Evolutionary conservation across 768 basidiomycete genomes (phyloP).

Genomic region (Aureoboletus auriporus): DNA sequence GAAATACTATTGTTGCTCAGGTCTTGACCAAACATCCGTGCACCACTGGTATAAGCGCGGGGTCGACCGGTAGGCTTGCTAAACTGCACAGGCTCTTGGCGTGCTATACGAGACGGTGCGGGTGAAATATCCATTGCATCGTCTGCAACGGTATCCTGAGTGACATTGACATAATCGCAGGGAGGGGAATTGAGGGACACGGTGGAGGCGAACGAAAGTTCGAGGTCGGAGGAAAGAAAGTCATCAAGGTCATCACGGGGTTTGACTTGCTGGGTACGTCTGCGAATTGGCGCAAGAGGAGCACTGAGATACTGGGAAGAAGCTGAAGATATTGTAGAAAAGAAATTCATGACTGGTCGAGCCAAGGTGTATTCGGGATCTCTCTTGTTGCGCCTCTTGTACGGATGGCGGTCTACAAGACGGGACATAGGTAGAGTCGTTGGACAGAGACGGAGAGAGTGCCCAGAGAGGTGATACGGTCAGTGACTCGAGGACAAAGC

Average conservation of each 20-base stretch:
- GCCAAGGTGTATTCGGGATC: slow-evolving; percentile 24
- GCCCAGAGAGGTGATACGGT: not conserved
- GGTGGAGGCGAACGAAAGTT: slow-evolving; percentile 78
- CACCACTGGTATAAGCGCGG: slow-evolving; percentile 61
- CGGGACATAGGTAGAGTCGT: slow-evolving; percentile 31
- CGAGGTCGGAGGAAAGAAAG: slow-evolving; percentile 71
- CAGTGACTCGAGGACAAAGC: slow-evolving; percentile 10
- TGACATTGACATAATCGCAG: slow-evolving; percentile 40
- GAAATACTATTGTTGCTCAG: slow-evolving; percentile 52
- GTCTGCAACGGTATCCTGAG: slow-evolving; percentile 46
- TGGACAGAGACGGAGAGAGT: not conserved
- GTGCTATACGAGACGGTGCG: slow-evolving; percentile 36
- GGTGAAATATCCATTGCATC: slow-evolving; percentile 86
- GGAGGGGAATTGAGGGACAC: slow-evolving; percentile 77
- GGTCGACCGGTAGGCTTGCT: slow-evolving; percentile 42
- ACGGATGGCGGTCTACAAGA: slow-evolving; percentile 37
- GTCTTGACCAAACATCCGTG: slow-evolving; percentile 71
- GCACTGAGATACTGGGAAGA: slow-evolving; percentile 42
- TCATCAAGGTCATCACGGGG: slow-evolving; percentile 56
- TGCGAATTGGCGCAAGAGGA: slow-evolving; percentile 41
- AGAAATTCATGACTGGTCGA: slow-evolving; percentile 52
- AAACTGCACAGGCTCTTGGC: slow-evolving; percentile 27
- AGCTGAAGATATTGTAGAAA: slow-evolving; percentile 37
- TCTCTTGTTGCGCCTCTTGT: slow-evolving; percentile 44
- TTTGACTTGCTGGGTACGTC: slow-evolving; percentile 42